Base-by-base conservation (phyloP, 768 basidiomycete genomes). In the Calocybe indica region DNA sequence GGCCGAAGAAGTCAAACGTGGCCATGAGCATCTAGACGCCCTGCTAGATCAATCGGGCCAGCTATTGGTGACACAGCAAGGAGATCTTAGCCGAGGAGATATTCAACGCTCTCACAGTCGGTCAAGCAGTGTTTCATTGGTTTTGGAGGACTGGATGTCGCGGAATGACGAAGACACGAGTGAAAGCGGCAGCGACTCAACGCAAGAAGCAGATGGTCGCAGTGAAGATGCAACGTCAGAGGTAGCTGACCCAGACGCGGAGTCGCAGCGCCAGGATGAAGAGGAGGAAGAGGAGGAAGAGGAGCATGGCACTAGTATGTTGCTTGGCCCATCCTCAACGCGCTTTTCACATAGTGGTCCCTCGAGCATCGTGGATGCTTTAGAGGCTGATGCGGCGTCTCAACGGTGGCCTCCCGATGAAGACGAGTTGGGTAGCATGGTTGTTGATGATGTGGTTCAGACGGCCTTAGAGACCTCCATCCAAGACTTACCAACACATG, bases 1-100 rank as follows among this genome's bases (percentile, higher is more conserved):
- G 58, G 84, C 74, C 12, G 92, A 96, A 63, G 88, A 93, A 62
- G 74, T 82, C 52, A 75, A 80, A 31, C 73, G 83, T 5, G 91
- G 93, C 0, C 85, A 85, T 51, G 82, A 85, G 52, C 93, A 96
- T 65, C 74, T 97, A 14, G 88, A 94, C 62, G 89, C 86, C 4
- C 90, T 97, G 52, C 71, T 97, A 40, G 81, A 92, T 64, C 87
- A 94, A 57, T 94, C 91, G 33, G 88, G 88, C 0, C 83, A 86
- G 41, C 81, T 95, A 48, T 68, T 96, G 50, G 85, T 88, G 57
- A 86, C 89, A 1, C 94, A 95, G 58, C 83, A 87, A 40, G 73
- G 76, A 1, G 87, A 88, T 55, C 65, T 92, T 39, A 68, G 69
- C 1, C 72, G 75, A 43, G 74, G 72, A 6, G 78, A 74, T 42